Percentiles rank a stretch among this genome's conserved stretches.
Evolutionary conservation across 1,284 basidiomycete species (phyloP).

Genomic region (Apiotrichum gamsii): DNA sequence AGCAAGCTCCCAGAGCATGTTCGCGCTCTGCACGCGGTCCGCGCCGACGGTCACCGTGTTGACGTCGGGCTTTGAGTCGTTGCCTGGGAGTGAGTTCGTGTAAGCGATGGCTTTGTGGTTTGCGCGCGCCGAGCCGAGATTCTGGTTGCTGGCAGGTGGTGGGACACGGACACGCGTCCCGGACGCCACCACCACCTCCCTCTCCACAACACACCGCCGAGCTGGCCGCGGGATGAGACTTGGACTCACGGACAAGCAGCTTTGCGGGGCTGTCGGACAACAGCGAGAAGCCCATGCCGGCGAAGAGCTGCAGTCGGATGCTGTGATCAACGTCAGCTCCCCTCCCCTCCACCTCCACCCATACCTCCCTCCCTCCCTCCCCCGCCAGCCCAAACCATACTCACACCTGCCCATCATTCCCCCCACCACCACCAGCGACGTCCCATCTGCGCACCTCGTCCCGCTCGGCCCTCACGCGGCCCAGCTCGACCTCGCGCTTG

Average conservation of each 20-base stretch:
- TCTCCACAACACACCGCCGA: too few species aligned
- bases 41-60: slow-evolving; percentile 28
- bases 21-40: slow-evolving; percentile 33
- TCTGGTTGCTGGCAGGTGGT: too few species aligned
- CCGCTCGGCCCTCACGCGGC: slow-evolving; percentile 25
- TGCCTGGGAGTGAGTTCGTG: slow-evolving; percentile 30
- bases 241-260: slow-evolving; percentile 36
- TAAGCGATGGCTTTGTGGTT: too few species aligned
- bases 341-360: slow-evolving; percentile 12
- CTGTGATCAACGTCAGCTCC: slow-evolving; percentile 12
- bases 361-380: slow-evolving; percentile 32
- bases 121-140: too few species aligned
- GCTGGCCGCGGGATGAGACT: too few species aligned
- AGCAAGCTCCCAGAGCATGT: slow-evolving; percentile 39
- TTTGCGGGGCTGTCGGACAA: slow-evolving; percentile 22
- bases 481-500: slow-evolving; percentile 38
- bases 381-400: too few species aligned
- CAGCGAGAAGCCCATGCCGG: slow-evolving; percentile 33
- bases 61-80: slow-evolving; percentile 37
- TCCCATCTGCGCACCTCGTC: slow-evolving; percentile 30
- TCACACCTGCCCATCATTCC: slow-evolving; percentile 31
- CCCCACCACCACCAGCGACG: slow-evolving; percentile 27
- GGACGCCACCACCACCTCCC: too few species aligned
- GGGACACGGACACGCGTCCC: too few species aligned
- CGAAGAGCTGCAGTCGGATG: slow-evolving; percentile 34